Percentiles rank a stretch among this genome's conserved stretches.
Evolutionary conservation across 306 rosid species (phyloP).

Genomic region (Heteromeles arbutifolia): DNA sequence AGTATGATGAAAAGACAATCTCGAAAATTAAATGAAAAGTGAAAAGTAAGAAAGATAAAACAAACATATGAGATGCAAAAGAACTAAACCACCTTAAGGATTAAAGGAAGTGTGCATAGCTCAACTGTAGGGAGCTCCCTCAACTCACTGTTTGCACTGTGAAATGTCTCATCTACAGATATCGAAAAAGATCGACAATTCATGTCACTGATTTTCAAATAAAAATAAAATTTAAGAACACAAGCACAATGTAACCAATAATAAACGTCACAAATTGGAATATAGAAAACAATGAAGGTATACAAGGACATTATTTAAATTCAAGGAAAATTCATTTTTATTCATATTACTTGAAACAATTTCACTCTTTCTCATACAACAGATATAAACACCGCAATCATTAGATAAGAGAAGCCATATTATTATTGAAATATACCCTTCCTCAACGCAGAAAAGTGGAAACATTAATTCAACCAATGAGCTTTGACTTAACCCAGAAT

Average conservation of each 20-base stretch:
- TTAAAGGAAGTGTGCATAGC: constrained; percentile 73
- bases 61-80: not conserved
- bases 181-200: constrained; percentile 6
- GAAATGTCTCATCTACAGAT: constrained; percentile 66
- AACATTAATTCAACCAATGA: not conserved
- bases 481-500: not conserved
- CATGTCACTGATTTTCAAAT: not conserved
- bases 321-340: not conserved
- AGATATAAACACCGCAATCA: not conserved
- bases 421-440: not conserved
- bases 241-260: not conserved
- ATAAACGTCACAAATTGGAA: not conserved
- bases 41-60: not conserved
- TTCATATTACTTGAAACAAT: not conserved
- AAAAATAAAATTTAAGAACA: not conserved
- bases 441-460: not conserved
- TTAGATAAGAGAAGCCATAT: not conserved
- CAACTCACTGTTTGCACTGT: constrained; percentile 63
- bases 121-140: constrained; percentile 89
- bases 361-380: not conserved
- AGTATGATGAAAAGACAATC: not conserved
- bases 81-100: constrained; percentile 70
- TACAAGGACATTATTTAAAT: not conserved
- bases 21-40: not conserved
- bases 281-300: not conserved